A percentile compares a stretch with the other conserved stretches of the same genome.
These are phyloP conservation scores for Psidium friedrichsthalianum DNA, from an alignment of 345 rosid species.

Conservation along the genomic window DNA sequence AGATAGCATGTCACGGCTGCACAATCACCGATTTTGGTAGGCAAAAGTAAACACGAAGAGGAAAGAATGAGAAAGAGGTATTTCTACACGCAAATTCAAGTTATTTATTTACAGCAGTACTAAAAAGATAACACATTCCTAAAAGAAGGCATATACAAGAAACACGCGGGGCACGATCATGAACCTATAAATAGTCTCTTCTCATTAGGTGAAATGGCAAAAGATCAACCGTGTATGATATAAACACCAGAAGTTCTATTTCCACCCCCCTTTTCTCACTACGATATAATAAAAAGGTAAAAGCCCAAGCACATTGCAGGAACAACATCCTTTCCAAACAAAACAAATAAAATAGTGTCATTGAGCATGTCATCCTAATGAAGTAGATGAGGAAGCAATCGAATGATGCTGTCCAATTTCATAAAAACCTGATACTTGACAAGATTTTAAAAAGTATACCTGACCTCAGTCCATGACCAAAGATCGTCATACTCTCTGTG, in stretches of 20 bases:
- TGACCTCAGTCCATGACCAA: constrained; percentile 18
- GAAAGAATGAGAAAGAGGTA: not conserved
- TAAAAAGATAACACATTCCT: not conserved
- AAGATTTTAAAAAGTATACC: not conserved
- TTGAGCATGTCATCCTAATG: not conserved
- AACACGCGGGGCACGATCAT: not conserved
- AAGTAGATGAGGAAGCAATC: not conserved
- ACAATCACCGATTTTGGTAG: not conserved
- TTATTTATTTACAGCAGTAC: not conserved
- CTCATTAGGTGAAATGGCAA: not conserved
- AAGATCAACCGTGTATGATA: not conserved
- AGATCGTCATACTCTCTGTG: constrained; percentile 12
- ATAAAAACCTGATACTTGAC: not conserved
- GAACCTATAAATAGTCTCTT: not conserved
- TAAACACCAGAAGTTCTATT: not conserved
- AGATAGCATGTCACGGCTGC: not conserved
- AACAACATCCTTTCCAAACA: not conserved
- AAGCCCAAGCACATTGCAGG: not conserved
- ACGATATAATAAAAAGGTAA: not conserved
- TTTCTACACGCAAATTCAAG: not conserved
- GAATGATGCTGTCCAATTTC: not conserved
- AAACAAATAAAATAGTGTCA: not conserved
- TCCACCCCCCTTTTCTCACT: not conserved
- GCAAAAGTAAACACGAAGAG: not conserved
- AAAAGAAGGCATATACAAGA: not conserved